Evolutionary conservation across 805 yeast species (phyloP), one percentile per base, ranked within the genome.

Genomic region (Yarrowia phangngaensis): DNA sequence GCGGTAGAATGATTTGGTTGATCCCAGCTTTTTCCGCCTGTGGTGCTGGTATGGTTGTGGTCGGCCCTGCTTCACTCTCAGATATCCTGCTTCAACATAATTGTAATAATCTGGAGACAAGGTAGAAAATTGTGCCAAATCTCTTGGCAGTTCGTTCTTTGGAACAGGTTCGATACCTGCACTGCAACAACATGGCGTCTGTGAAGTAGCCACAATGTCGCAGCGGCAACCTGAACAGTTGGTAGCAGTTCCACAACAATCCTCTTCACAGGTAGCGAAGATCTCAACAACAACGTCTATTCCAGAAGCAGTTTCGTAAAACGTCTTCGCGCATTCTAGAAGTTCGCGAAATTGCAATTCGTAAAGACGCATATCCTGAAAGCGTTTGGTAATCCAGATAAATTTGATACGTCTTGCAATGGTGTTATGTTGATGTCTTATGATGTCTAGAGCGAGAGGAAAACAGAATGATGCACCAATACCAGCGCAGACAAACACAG

Each of bases 391-490:
- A 20, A 28, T 33, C 50, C 50, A 45, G 32, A 33, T 32, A 31
- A 45, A 31, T 30, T 45, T 31, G 32, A 45, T 20, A 2, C 51
- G 51, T 20, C 31, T 20, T 2, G 41, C 24, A 4, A 24, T 41
- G 12, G 54, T 41, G 26, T 32, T 30, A 5, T 54, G 29, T 13
- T 70, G 58, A 4, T 60, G 56, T 31, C 62, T 53, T 17, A 73
- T 54, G 28, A 72, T 58, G 32, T 70, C 71, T 27, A 73, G 56
- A 7, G 73, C 71, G 1, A 71, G 65, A 1, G 78, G 77, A 41
- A 73, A 64, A 1, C 67, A 62, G 56, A 70, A 73, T 0, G 76
- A 67, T 2, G 68, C 70, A 2, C 78, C 78, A 1, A 72, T 64
- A 2, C 77, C 78, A 1, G 73, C 72, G 11, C 67, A 62, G 20